Percentiles rank a stretch among this genome's conserved stretches.
Conservation (phyloP, 2,329 filamentous ascomycete genomes). For the Diaporthe sp. region DNA sequence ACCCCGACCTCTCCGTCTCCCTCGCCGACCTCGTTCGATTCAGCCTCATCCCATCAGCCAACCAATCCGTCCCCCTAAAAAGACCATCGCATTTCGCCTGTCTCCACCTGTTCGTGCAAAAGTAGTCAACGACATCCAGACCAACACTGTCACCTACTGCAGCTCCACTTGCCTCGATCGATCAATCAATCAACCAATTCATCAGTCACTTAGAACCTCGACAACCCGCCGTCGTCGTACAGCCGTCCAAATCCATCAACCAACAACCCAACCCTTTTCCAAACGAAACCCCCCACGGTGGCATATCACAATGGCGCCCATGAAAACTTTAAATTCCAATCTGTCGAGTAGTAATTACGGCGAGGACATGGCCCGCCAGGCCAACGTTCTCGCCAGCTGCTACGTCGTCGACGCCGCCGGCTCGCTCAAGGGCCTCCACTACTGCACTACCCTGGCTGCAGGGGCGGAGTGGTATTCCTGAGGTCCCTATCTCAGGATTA, state of each 20-base stretch:
- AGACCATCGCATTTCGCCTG: conserved; percentile 7
- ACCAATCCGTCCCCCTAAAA: conserved; percentile 16
- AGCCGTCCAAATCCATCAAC: neutral
- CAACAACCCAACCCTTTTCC: conserved; percentile 19
- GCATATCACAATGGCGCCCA: conserved; percentile 70
- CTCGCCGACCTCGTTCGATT: conserved; percentile 21
- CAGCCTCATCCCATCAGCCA: conserved; percentile 18
- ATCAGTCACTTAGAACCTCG: neutral
- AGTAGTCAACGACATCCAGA: conserved; percentile 11
- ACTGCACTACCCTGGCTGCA: conserved; percentile 92
- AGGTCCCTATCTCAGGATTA: conserved; percentile 87
- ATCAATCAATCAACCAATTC: conserved; percentile 6
- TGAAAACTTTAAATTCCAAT: conserved; percentile 78
- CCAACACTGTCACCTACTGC: neutral
- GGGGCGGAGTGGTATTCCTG: conserved; percentile 95
- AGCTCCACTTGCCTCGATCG: conserved; percentile 16
- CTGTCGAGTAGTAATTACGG: conserved; percentile 85
- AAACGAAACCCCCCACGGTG: conserved; percentile 44
- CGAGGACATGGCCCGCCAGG: conserved; percentile 73
- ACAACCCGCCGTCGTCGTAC: neutral
- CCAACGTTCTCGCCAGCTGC: conserved; percentile 90
- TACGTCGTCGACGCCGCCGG: conserved; percentile 84
- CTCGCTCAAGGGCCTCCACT: conserved; percentile 87
- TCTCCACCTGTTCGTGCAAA: conserved; percentile 28
- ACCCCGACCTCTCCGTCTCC: conserved; percentile 31